These are phyloP conservation scores for Pythium plurisporium DNA, from an alignment of 352 stramenopile species.

Conservation along the genomic window DNA sequence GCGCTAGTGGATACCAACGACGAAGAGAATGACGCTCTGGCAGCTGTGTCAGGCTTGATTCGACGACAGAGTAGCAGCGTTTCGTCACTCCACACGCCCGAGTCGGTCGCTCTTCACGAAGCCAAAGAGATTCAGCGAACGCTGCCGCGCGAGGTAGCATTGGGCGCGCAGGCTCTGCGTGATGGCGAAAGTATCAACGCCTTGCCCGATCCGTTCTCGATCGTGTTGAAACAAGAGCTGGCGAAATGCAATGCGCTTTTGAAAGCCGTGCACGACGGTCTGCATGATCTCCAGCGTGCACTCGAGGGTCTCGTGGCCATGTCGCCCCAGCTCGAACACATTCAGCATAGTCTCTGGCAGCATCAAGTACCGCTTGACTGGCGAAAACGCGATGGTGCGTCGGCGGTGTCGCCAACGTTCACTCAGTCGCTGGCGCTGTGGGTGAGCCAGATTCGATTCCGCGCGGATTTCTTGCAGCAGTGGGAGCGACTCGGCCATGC, in stretches of 20 bases:
- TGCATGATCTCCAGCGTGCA: conserved; percentile 49
- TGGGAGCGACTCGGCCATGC: conserved; percentile 35
- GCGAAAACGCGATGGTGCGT: conserved; percentile 36
- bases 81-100: background rate
- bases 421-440: conserved; percentile 47
- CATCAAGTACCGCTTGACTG: conserved; percentile 60
- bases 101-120: conserved; percentile 9
- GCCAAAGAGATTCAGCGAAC: conserved; percentile 21
- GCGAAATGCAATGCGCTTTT: conserved; percentile 45
- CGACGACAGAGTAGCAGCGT: background rate
- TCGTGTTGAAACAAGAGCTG: conserved; percentile 70
- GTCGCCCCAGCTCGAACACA: conserved; percentile 47
- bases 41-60: background rate
- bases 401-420: conserved; percentile 21
- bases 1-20: background rate
- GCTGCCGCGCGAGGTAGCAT: conserved; percentile 5
- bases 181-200: background rate
- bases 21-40: background rate
- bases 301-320: conserved; percentile 56
- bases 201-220: conserved; percentile 38
- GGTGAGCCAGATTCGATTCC: conserved; percentile 50
- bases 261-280: conserved; percentile 28
- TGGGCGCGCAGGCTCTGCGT: background rate
- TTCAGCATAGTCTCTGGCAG: conserved; percentile 41
- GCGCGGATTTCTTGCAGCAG: conserved; percentile 49